Conservation (phyloP, 257 asterid genomes). For the Voacanga thouarsii region DNA sequence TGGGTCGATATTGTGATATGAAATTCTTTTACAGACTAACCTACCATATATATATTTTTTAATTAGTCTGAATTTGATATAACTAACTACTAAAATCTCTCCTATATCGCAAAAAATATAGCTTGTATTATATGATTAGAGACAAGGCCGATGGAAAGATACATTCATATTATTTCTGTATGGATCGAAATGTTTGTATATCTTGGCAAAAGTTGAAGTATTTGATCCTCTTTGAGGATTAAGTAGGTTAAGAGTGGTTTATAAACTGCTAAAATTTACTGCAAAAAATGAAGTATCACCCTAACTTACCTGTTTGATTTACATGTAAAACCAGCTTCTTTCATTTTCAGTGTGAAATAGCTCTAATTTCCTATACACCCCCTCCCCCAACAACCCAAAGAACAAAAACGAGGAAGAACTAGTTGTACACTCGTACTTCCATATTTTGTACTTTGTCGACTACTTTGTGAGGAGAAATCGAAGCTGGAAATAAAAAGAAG, state of each 20-base stretch:
- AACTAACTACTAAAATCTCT: no score
- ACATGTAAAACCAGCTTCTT: background rate
- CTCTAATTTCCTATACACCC: background rate
- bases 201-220: no score
- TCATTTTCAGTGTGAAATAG: slow-evolving; percentile 1
- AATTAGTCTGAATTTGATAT: background rate
- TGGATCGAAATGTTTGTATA: no score
- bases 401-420: background rate
- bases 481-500: background rate
- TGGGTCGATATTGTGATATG: no score
- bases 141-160: background rate
- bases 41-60: background rate
- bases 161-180: background rate
- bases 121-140: no score
- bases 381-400: no score
- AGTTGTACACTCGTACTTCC: background rate
- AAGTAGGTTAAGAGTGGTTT: background rate
- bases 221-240: no score
- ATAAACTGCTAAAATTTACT: background rate
- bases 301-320: background rate
- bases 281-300: background rate
- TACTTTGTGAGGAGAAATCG: background rate
- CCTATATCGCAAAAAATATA: background rate
- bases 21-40: no score
- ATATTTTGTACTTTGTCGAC: background rate